Percentiles rank a stretch among this genome's conserved stretches.
phyloP scores from a whole-genome alignment of 83 land plant species.

The Picea mariana region DNA sequence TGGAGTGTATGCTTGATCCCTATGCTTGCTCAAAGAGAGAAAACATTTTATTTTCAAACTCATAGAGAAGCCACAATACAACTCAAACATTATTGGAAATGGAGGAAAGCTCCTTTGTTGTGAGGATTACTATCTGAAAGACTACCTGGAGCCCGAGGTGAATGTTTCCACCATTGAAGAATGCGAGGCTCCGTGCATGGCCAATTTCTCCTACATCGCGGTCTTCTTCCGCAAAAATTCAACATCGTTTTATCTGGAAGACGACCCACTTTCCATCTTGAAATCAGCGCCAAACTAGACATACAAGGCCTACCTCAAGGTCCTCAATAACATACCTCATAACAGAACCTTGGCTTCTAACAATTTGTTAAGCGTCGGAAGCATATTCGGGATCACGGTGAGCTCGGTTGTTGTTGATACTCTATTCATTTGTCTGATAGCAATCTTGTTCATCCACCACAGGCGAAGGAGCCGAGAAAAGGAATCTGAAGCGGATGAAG shows the following conservation, averaged over 20 bases:
- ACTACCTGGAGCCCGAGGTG: too few relatives aligned
- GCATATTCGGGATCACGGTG: background rate
- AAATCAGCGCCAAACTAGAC: background rate
- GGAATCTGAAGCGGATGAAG: background rate
- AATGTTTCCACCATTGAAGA: background rate
- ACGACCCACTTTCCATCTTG: background rate
- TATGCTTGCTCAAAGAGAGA: too few relatives aligned
- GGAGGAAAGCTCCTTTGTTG: too few relatives aligned
- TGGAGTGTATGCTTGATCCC: too few relatives aligned
- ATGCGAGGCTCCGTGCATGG: background rate
- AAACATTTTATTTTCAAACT: too few relatives aligned
- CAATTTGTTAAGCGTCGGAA: background rate
- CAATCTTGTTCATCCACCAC: too few relatives aligned
- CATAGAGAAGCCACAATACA: too few relatives aligned
- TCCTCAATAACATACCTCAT: too few relatives aligned
- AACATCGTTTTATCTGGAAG: conserved; percentile 5
- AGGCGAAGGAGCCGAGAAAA: background rate
- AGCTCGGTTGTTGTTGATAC: background rate
- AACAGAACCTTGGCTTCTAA: background rate
- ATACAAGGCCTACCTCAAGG: background rate
- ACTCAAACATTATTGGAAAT: too few relatives aligned
- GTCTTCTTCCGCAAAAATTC: conserved; percentile 7
- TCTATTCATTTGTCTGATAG: conserved; percentile 2
- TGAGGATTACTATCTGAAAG: too few relatives aligned
- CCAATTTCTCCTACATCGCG: conserved; percentile 15